phyloP scores from a whole-genome alignment of 495 filamentous ascomycete genomes.

The Lepidopterella palustris region DNA sequence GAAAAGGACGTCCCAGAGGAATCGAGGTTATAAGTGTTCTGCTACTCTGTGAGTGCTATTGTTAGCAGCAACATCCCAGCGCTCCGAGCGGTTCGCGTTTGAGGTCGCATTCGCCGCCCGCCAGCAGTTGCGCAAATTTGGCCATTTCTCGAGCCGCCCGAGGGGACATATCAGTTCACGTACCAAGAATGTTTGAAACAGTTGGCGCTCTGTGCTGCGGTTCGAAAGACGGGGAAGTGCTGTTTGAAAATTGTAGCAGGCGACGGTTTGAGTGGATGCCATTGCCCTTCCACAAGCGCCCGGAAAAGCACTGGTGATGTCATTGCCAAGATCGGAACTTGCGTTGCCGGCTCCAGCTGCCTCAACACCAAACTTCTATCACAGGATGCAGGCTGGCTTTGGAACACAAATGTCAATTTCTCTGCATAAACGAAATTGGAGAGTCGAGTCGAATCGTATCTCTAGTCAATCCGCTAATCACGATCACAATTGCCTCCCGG shows the following conservation, averaged over 20 bases:
- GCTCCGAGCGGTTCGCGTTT: background rate
- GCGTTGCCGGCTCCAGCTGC: background rate
- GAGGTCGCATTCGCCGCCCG: background rate
- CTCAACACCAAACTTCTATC: too few species aligned
- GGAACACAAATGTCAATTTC: too few species aligned
- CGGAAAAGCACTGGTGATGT: background rate
- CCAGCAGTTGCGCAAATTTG: constrained; percentile 8
- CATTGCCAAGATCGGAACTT: background rate
- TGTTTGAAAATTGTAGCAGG: background rate
- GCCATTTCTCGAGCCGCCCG: background rate
- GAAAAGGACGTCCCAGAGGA: constrained; percentile 17
- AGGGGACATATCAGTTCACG: background rate
- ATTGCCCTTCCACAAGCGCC: background rate
- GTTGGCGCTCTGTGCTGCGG: background rate
- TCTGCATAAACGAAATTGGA: too few species aligned
- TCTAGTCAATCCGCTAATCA: too few species aligned
- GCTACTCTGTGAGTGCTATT: constrained; percentile 15
- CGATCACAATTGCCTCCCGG: too few species aligned
- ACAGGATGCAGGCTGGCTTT: too few species aligned
- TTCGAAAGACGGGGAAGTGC: background rate
- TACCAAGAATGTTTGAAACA: constrained; percentile 4
- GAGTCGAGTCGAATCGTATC: too few species aligned
- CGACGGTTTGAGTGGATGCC: background rate
- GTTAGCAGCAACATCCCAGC: constrained; percentile 14
- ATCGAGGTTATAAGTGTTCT: constrained; percentile 23